Base-by-base conservation (phyloP, 2,329 filamentous ascomycete genomes). In the Paraphoma sp. region DNA sequence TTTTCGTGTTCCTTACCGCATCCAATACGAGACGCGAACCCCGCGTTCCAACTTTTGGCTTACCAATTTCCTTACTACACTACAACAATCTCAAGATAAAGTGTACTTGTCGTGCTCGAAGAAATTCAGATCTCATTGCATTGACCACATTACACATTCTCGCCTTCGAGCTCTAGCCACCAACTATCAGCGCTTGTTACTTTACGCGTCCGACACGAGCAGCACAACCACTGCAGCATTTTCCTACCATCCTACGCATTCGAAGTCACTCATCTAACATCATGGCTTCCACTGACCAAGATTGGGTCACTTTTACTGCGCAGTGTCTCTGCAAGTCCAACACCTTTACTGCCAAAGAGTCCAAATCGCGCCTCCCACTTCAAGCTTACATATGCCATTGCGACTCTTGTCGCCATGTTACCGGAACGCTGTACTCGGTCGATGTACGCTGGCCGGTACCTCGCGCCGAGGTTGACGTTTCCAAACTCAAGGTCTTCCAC, bases 321-420 rank as follows among this genome's bases (percentile, higher is more conserved):
- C 75, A 78, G 44, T 84, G 82, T 54, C 76, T 83, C 10, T 84
- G 82, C 75, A 77, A 77, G 52, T 54, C 68, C 0, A 76, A 82
- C 58, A 72, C 54, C 12, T 83, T 82, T 71, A 76, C 64, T 6
- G 52, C 76, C 1, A 23, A 60, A 1, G 52, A 83, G 1, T 51
- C 71, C 1, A 54, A 48, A 14, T 73, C 76, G 1, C 59, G 65
- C 0, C 73, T 84, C 2, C 82, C 82, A 7, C 70, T 85, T 0
- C 54, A 69, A 41, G 79, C 73, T 0, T 66, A 67, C 6, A 73
- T 71, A 53, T 85, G 83, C 62, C 82, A 85, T 70, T 85, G 83
- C 72, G 70, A 69, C 16, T 83, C 82, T 2, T 85, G 83, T 63
- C 78, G 82, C 1, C 81, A 79, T 52, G 36, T 71, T 2, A 80